Percentiles rank a stretch among this genome's conserved stretches.
phyloP scores from a whole-genome alignment of 345 rosid species.

The Fremontodendron californicum region DNA sequence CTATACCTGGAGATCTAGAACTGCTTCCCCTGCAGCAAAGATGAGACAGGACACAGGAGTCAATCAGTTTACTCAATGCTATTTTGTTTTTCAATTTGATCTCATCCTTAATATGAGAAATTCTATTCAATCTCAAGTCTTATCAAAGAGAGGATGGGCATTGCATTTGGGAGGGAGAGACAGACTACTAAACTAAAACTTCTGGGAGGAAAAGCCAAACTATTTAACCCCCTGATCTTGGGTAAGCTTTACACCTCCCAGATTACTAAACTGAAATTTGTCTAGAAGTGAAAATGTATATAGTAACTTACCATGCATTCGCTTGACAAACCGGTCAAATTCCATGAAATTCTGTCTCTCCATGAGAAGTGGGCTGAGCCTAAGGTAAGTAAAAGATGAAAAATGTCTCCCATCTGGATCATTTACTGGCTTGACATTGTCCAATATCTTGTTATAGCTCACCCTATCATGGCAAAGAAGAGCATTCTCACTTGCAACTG shows the following conservation, averaged over 20 bases:
- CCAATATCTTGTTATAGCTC: conserved; percentile 71
- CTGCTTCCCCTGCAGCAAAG: background rate
- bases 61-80: background rate
- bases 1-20: background rate
- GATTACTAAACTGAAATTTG: no score
- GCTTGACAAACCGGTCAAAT: conserved; percentile 73
- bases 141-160: background rate
- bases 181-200: background rate
- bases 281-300: no score
- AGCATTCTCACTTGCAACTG: conserved; percentile 64
- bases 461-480: conserved; percentile 69
- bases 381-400: conserved; percentile 70
- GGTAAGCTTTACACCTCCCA: no score
- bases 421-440: conserved; percentile 58
- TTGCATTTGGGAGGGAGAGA: background rate
- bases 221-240: no score
- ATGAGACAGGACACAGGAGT: background rate
- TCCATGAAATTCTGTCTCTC: conserved; percentile 73
- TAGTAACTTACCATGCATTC: conserved; percentile 70
- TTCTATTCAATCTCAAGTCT: background rate
- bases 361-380: conserved; percentile 70
- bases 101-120: background rate
- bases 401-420: conserved; percentile 84
- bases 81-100: background rate
- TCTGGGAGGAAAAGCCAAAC: background rate